phyloP scores from a whole-genome alignment of 805 yeast genomes.

The Ogataea naganishii region DNA sequence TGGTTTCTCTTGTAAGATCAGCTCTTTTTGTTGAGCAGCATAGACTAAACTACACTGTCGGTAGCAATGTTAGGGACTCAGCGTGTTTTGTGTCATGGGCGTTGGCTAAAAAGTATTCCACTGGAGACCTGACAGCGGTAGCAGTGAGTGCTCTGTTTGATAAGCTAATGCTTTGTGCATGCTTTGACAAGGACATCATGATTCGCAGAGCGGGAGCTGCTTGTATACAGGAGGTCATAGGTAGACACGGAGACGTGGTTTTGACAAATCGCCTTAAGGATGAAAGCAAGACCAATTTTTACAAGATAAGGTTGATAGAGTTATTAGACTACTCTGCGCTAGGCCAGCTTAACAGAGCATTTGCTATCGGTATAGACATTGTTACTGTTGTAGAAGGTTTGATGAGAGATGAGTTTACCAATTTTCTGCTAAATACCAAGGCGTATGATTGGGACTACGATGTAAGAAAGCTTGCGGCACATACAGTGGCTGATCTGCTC shows the following conservation, averaged over 20 bases:
- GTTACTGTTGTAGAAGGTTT: conserved; percentile 6
- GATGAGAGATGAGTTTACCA: conserved; percentile 19
- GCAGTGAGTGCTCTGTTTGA: conserved; percentile 14
- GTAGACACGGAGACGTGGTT: conserved; percentile 50
- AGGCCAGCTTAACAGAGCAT: conserved; percentile 35
- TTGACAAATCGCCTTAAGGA: conserved; percentile 16
- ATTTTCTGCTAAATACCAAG: conserved; percentile 23
- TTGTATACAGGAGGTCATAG: conserved; percentile 77
- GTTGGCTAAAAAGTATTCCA: conserved; percentile 33
- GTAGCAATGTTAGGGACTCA: conserved; percentile 73
- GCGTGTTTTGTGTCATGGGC: conserved; percentile 86
- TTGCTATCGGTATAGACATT: conserved; percentile 11
- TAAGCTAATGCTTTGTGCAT: conserved; percentile 40
- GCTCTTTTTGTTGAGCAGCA: conserved; percentile 53
- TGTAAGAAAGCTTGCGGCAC: conserved; percentile 32
- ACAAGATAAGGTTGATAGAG: conserved; percentile 47
- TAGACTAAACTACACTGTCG: conserved; percentile 41
- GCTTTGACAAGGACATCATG: conserved; percentile 67
- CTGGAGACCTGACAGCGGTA: conserved; percentile 11
- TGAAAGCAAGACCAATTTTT: conserved; percentile 23
- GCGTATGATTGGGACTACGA: conserved; percentile 31
- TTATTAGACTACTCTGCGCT: conserved; percentile 42
- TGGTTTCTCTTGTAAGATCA: conserved; percentile 31
- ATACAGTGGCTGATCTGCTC: conserved; percentile 21
- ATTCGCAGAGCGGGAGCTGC: conserved; percentile 81